A percentile compares a stretch with the other conserved stretches of the same genome.
These are phyloP conservation scores for Beauveria caledonica DNA, from an alignment of 2,329 filamentous ascomycete genomes.

Conservation along the genomic window DNA sequence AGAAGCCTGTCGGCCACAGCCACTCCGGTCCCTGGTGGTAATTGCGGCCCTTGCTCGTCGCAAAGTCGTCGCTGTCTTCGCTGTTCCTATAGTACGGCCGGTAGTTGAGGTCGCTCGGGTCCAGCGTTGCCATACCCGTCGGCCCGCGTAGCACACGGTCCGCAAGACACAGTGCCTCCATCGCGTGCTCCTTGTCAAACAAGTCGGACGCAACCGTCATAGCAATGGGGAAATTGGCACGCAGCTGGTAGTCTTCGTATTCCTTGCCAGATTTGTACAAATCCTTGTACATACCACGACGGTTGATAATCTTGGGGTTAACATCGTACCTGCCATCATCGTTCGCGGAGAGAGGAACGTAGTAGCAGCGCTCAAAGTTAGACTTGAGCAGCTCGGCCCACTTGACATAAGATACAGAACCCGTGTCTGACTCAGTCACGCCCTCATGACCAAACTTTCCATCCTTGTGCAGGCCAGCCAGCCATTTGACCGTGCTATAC, in stretches of 20 bases:
- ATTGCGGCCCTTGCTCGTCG: conserved; percentile 88
- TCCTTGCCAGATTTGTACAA: conserved; percentile 89
- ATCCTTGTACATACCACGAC: conserved; percentile 96
- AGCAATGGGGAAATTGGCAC: conserved; percentile 87
- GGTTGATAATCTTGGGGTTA: conserved; percentile 71
- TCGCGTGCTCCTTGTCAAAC: conserved; percentile 70
- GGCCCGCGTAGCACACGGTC: conserved; percentile 77
- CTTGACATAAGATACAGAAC: conserved; percentile 57
- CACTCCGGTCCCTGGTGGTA: conserved; percentile 98
- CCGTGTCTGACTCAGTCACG: conserved; percentile 57
- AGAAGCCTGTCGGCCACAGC: conserved; percentile 96
- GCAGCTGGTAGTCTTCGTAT: conserved; percentile 95
- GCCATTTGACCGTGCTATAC: conserved; percentile 83
- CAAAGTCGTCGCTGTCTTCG: conserved; percentile 85
- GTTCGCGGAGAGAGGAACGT: conserved; percentile 59
- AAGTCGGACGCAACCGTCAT: conserved; percentile 90
- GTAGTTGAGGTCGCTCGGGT: conserved; percentile 88
- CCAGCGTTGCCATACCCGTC: conserved; percentile 90
- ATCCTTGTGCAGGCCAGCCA: conserved; percentile 55
- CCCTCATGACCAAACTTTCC: conserved; percentile 66
- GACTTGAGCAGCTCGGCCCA: conserved; percentile 76
- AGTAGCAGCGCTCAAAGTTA: conserved; percentile 92
- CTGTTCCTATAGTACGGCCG: conserved; percentile 90
- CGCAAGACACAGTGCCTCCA: conserved; percentile 69
- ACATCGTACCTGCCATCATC: conserved; percentile 75